phyloP scores from a whole-genome alignment of 257 asterid species.

The Ligustrum vulgare region DNA sequence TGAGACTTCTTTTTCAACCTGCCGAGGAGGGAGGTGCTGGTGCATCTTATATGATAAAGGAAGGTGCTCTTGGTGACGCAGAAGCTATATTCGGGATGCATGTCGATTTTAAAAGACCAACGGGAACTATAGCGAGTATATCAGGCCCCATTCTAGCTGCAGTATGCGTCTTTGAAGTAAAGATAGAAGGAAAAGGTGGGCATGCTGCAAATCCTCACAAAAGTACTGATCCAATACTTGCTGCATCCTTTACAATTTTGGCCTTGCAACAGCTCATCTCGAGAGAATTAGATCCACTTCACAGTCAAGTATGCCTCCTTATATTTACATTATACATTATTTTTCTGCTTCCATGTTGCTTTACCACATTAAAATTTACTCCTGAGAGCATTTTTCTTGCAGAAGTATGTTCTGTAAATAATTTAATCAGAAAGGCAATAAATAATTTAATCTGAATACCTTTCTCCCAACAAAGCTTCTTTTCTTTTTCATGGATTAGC shows the following conservation, averaged over 20 bases:
- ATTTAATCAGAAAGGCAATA: no score
- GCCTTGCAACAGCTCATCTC: constrained; percentile 80
- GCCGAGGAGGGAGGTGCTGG: constrained; percentile 98
- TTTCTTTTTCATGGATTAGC: not conserved
- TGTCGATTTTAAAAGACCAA: constrained; percentile 44
- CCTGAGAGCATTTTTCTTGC: not conserved
- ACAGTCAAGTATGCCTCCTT: constrained; percentile 55
- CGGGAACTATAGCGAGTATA: constrained; percentile 58
- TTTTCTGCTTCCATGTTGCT: not conserved
- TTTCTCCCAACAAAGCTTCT: not conserved
- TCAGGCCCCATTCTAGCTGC: constrained; percentile 72
- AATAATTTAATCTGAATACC: not conserved
- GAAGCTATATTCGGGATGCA: constrained; percentile 88
- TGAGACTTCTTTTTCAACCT: constrained; percentile 87
- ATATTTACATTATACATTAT: not conserved
- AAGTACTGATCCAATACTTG: constrained; percentile 63
- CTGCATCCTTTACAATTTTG: constrained; percentile 64
- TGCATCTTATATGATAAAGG: constrained; percentile 70
- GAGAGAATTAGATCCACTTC: constrained; percentile 74
- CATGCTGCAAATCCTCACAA: constrained; percentile 75
- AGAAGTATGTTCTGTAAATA: not conserved
- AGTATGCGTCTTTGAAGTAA: constrained; percentile 61
- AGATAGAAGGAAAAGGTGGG: constrained; percentile 74
- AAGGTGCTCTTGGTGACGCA: constrained; percentile 77
- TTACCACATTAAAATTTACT: not conserved